Evolutionary conservation across 345 rosid species (phyloP).

Genomic region (Brassica cretica): DNA sequence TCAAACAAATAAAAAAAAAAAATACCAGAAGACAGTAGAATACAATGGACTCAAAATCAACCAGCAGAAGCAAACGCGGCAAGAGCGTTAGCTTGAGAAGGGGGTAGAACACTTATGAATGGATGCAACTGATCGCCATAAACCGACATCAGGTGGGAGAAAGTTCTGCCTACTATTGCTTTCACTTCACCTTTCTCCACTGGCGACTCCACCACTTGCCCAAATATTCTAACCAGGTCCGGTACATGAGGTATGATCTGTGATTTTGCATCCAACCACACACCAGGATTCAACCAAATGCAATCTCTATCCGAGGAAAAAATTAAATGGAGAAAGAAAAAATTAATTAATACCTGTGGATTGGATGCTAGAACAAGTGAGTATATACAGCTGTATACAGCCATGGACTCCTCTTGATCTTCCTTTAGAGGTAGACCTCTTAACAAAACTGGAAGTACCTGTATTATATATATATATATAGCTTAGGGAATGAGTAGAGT

Average conservation of each 20-base stretch:
- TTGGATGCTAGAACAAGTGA: slow-evolving; percentile 80
- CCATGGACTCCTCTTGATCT: slow-evolving; percentile 90
- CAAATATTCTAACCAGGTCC: slow-evolving; percentile 83
- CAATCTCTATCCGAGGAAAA: neutral
- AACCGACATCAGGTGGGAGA: slow-evolving; percentile 73
- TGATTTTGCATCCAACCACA: slow-evolving; percentile 27
- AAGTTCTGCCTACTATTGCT: slow-evolving; percentile 78
- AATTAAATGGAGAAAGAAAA: neutral
- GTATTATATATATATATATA: slow-evolving; percentile 18
- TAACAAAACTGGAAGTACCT: slow-evolving; percentile 92
- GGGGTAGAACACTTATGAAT: slow-evolving; percentile 63
- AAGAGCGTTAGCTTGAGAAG: slow-evolving; percentile 78
- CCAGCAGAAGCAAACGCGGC: slow-evolving; percentile 64
- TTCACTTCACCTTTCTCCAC: slow-evolving; percentile 84
- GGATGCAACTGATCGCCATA: slow-evolving; percentile 93
- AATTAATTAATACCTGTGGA: slow-evolving; percentile 61
- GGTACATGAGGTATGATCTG: slow-evolving; percentile 80
- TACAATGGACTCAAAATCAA: too few species aligned
- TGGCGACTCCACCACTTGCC: slow-evolving; percentile 81
- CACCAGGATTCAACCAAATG: neutral
- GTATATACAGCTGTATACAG: slow-evolving; percentile 81
- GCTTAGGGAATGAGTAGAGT: slow-evolving; percentile 18
- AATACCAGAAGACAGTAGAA: neutral
- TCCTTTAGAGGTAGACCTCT: slow-evolving; percentile 92
- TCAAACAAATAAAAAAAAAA: neutral